Base-by-base conservation (phyloP, 306 rosid species). In the Fagus sylvatica region DNA sequence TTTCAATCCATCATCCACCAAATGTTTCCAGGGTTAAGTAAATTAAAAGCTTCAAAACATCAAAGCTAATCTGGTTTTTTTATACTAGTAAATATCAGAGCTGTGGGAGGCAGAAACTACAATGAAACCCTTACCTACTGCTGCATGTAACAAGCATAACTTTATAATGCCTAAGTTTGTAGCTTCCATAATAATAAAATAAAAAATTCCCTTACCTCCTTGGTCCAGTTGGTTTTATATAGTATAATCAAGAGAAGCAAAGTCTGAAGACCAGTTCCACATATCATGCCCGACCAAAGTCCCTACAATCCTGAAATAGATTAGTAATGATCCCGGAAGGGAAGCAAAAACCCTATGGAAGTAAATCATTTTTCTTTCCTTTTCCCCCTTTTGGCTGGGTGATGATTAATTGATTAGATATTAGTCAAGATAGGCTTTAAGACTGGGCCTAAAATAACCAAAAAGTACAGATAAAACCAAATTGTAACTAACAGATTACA, bases 231-330 rank as follows among this genome's bases (percentile, higher is more conserved):
- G 65, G 88, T 89, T 79, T 72, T 83, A 19, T 56, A 89, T 6
- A 89, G 87, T 15, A 85, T 22, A 66, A 79, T 46, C 69, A 83
- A 5, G 42, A 89, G 93, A 16, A 89, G 73, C 81, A 87, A 41
- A 48, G 91, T 89, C 60, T 89, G 93, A 4, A 87, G 81, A 51
- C 74, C 84, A 22, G 79, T 84, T 19, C 93, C 93, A 71, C 85
- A 71, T 55, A 85, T 85, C 93, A 89, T 87, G 56, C 93, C 93
- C 32, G 74, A 85, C 93, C 93, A 89, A 4, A 89, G 61, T 59
- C 93, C 93, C 93, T 87, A 68, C 68, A 72, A 73, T 41, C 15
- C 34, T 4, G 49, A 15, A 42, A 69, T 28, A 42, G 30, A 42
- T 15, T 28, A 28, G 33, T 22, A n/a, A 19, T 19, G 43, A 9